A percentile compares a stretch with the other conserved stretches of the same genome.
Conservation (phyloP, 2,329 filamentous ascomycete genomes). For the Fusarium chlamydosporum region DNA sequence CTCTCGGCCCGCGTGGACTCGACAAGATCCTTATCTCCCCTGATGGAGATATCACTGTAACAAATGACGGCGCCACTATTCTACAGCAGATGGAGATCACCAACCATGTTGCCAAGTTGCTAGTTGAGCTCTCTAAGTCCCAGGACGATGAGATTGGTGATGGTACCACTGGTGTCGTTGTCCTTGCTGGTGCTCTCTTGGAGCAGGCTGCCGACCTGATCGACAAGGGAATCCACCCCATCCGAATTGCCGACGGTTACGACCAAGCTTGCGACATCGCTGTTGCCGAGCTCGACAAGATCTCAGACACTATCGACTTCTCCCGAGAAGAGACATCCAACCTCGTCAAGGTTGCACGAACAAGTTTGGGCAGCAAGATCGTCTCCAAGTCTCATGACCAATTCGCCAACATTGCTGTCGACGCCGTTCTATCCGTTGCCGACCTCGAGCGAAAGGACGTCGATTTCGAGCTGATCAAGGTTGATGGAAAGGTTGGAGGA, state of each 20-base stretch:
- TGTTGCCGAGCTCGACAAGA: constrained; percentile 89
- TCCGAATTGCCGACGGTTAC: constrained; percentile 97
- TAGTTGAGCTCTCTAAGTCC: constrained; percentile 97
- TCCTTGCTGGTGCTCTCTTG: constrained; percentile 91
- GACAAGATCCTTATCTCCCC: constrained; percentile 99
- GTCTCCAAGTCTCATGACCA: constrained; percentile 99
- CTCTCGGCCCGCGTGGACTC: constrained; percentile 92
- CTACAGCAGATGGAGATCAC: constrained; percentile 98
- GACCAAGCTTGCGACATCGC: constrained; percentile 98
- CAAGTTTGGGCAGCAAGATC: constrained; percentile 97
- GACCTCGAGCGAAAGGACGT: constrained; percentile 97
- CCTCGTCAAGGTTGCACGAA: constrained; percentile 94
- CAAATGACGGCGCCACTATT: constrained; percentile 98
- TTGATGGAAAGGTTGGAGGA: constrained; percentile 97
- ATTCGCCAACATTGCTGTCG: constrained; percentile 96
- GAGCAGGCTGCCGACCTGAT: constrained; percentile 98
- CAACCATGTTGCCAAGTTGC: constrained; percentile 96
- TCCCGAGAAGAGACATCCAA: constrained; percentile 84
- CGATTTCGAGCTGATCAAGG: constrained; percentile 99
- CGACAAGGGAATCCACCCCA: constrained; percentile 99
- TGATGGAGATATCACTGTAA: constrained; percentile 98
- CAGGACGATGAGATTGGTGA: constrained; percentile 99
- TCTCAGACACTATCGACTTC: constrained; percentile 93
- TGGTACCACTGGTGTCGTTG: constrained; percentile 97
- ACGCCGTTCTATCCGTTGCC: constrained; percentile 95